phyloP scores from a whole-genome alignment of 768 basidiomycete species.

The Mycena metata region DNA sequence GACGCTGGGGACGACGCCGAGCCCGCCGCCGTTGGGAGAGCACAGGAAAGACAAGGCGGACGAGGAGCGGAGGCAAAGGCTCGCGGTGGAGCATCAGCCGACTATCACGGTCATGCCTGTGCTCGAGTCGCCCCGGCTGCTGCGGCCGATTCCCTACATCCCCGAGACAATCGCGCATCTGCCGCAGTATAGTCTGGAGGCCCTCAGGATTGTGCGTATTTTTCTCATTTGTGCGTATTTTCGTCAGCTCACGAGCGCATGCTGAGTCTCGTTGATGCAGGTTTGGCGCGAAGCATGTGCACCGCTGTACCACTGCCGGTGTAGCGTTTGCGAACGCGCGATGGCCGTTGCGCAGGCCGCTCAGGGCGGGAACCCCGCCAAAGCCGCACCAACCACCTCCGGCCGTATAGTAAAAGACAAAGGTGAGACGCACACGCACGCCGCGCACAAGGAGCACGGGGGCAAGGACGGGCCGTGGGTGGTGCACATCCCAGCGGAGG shows the following conservation, averaged over 20 bases:
- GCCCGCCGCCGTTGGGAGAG: slow-evolving; percentile 67
- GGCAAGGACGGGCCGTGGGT: slow-evolving; percentile 24
- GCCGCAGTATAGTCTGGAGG: neutral
- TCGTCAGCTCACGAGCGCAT: too few relatives aligned
- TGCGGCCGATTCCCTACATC: slow-evolving; percentile 78
- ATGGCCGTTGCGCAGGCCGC: slow-evolving; percentile 16
- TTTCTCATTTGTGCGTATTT: too few relatives aligned
- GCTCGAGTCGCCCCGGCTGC: slow-evolving; percentile 68
- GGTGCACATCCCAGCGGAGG: slow-evolving; percentile 28
- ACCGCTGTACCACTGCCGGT: slow-evolving; percentile 28
- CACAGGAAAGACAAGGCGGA: slow-evolving; percentile 50
- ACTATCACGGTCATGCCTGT: slow-evolving; percentile 68
- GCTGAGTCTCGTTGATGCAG: neutral
- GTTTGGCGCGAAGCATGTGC: slow-evolving; percentile 25
- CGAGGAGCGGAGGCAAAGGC: slow-evolving; percentile 34
- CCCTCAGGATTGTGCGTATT: neutral
- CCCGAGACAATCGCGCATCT: slow-evolving; percentile 41
- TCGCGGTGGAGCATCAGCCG: slow-evolving; percentile 22
- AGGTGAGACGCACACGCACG: slow-evolving; percentile 33
- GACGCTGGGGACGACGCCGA: slow-evolving; percentile 84
- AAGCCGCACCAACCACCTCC: neutral
- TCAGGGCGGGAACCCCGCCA: neutral
- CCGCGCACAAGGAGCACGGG: slow-evolving; percentile 31
- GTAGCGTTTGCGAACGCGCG: slow-evolving; percentile 23
- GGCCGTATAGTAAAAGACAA: slow-evolving; percentile 45